phyloP scores from a whole-genome alignment of 192 early-diverging fungal species.

The Coemansia sp. region DNA sequence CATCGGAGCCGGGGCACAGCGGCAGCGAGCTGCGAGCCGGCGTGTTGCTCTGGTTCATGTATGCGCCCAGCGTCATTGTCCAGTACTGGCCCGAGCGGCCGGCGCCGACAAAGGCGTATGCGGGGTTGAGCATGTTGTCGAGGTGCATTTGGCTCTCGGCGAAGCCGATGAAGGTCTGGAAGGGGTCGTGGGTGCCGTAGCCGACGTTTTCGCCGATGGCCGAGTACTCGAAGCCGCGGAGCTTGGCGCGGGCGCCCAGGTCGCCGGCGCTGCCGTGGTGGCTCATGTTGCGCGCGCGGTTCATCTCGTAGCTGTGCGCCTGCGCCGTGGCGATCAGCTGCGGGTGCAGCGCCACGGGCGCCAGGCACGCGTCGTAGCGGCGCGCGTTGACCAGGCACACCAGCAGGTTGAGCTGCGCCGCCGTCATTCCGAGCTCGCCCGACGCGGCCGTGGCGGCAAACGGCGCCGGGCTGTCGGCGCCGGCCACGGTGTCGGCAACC shows the following conservation, averaged over 20 bases:
- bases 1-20: slow-evolving; percentile 36
- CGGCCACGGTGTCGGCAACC: slow-evolving; percentile 12
- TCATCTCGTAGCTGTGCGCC: slow-evolving; percentile 49
- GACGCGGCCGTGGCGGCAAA: slow-evolving; percentile 20
- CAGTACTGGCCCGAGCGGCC: slow-evolving; percentile 48
- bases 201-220: slow-evolving; percentile 27
- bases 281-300: slow-evolving; percentile 36
- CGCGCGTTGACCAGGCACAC: slow-evolving; percentile 39
- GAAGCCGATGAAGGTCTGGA: slow-evolving; percentile 16
- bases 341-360: slow-evolving; percentile 30
- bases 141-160: slow-evolving; percentile 28
- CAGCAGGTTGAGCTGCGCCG: slow-evolving; percentile 39
- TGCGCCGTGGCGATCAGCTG: slow-evolving; percentile 37
- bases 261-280: slow-evolving; percentile 21
- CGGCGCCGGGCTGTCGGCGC: slow-evolving; percentile 13
- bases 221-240: slow-evolving; percentile 32
- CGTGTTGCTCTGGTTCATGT: slow-evolving; percentile 3
- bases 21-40: slow-evolving; percentile 24
- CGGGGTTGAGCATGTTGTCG: slow-evolving; percentile 25
- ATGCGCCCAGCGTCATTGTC: slow-evolving; percentile 24
- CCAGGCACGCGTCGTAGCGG: slow-evolving; percentile 32
- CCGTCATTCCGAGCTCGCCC: slow-evolving; percentile 29
- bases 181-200: slow-evolving; percentile 14
- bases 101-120: slow-evolving; percentile 24
- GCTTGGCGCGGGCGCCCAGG: slow-evolving; percentile 14